These are phyloP conservation scores for Leptographium galeiforme DNA, from an alignment of 2,329 filamentous ascomycete genomes.

Conservation along the genomic window DNA sequence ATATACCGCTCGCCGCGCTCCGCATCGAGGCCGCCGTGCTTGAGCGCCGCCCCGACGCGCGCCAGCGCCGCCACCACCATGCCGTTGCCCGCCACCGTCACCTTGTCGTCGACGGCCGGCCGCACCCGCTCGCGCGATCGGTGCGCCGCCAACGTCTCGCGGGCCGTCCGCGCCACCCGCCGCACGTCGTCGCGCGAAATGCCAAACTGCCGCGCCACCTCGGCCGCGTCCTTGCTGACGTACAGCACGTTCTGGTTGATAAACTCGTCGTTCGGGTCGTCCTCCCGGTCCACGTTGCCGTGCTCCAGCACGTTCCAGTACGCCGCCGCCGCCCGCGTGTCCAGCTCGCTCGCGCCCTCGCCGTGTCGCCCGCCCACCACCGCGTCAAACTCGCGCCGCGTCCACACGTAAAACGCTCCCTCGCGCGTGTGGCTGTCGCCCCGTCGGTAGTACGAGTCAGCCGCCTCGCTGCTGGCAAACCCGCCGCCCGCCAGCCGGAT, in stretches of 20 bases:
- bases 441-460: constrained; percentile 65
- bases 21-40: constrained; percentile 33
- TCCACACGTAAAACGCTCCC: constrained; percentile 93
- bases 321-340: constrained; percentile 60
- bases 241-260: constrained; percentile 84
- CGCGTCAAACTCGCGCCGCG: constrained; percentile 68
- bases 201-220: constrained; percentile 63
- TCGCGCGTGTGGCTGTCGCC: constrained; percentile 73
- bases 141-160: constrained; percentile 54
- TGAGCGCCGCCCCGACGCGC: constrained; percentile 56
- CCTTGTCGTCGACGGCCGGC: constrained; percentile 76
- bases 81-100: constrained; percentile 78
- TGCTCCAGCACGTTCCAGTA: constrained; percentile 77
- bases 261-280: constrained; percentile 88
- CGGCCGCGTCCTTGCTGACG: constrained; percentile 51
- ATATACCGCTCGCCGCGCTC: constrained; percentile 48
- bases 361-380: constrained; percentile 41
- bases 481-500: constrained; percentile 57
- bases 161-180: constrained; percentile 52
- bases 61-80: constrained; percentile 76
- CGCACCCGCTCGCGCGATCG: constrained; percentile 61
- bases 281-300: constrained; percentile 70
- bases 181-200: constrained; percentile 56
- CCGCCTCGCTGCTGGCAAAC: constrained; percentile 80
- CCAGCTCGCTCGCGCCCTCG: constrained; percentile 28